phyloP scores from a whole-genome alignment of 2,329 filamentous ascomycete genomes.

The Pseudocercospora fijiensis region DNA sequence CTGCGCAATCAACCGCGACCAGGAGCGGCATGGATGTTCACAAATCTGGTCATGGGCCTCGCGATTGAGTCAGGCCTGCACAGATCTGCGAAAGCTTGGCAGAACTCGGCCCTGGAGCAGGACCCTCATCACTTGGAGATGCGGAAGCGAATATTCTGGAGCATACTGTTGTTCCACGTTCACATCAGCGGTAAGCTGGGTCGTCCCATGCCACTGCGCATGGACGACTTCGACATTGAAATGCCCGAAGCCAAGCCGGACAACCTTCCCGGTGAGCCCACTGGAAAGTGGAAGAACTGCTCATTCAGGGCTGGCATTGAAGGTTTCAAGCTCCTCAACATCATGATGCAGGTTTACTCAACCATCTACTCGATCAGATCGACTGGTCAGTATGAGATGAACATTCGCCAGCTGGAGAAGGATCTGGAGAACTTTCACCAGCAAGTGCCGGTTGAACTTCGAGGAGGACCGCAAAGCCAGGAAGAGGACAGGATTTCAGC shows the following conservation, averaged over 20 bases:
- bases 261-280: slow-evolving; percentile 63
- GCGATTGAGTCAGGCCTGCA: slow-evolving; percentile 76
- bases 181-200: slow-evolving; percentile 74
- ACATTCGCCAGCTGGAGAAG: slow-evolving; percentile 64
- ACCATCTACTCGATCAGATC: slow-evolving; percentile 72
- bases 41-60: slow-evolving; percentile 62
- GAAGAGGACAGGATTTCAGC: slow-evolving; percentile 52
- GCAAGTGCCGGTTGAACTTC: slow-evolving; percentile 61
- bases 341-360: slow-evolving; percentile 72
- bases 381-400: slow-evolving; percentile 55
- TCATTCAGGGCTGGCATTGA: slow-evolving; percentile 66
- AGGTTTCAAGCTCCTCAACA: slow-evolving; percentile 62
- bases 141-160: slow-evolving; percentile 77
- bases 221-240: slow-evolving; percentile 76
- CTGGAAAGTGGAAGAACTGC: slow-evolving; percentile 55
- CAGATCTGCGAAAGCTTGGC: slow-evolving; percentile 63
- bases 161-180: slow-evolving; percentile 63
- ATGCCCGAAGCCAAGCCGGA: slow-evolving; percentile 71
- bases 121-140: slow-evolving; percentile 69
- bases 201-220: slow-evolving; percentile 69
- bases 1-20: slow-evolving; percentile 77
- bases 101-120: slow-evolving; percentile 50
- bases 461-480: slow-evolving; percentile 47
- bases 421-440: slow-evolving; percentile 64
- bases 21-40: slow-evolving; percentile 69